Evolutionary conservation across 2,329 filamentous ascomycete genomes (phyloP).

Genomic region (Exophiala oligosperma): DNA sequence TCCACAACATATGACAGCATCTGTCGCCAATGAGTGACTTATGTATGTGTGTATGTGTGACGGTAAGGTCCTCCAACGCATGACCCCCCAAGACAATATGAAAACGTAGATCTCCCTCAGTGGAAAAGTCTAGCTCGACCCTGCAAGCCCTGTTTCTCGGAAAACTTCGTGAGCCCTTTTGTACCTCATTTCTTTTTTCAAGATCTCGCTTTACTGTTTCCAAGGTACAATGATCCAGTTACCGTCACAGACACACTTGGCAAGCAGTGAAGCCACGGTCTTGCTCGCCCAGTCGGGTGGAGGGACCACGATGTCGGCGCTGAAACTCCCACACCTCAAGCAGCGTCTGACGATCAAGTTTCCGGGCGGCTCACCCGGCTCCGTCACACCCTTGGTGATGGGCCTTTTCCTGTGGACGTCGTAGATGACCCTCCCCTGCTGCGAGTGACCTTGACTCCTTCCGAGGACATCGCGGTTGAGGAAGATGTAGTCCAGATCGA

Average conservation of each 20-base stretch:
- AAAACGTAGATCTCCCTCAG: no score
- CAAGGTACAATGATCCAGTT: conserved; percentile 26
- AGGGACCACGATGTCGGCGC: conserved; percentile 24
- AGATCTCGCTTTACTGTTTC: conserved; percentile 3
- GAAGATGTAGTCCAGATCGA: conserved; percentile 24
- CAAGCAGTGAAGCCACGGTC: conserved; percentile 19
- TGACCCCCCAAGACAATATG: no score
- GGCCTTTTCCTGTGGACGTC: conserved; percentile 28
- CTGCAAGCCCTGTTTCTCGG: no score
- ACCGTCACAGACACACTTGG: conserved; percentile 31
- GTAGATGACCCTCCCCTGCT: conserved; percentile 14
- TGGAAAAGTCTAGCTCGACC: no score
- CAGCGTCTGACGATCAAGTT: conserved; percentile 25
- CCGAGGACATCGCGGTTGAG: conserved; percentile 54
- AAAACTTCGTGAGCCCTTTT: not conserved
- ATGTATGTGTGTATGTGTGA: no score
- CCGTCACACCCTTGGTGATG: conserved; percentile 16
- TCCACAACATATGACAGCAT: no score
- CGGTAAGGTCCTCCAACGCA: no score
- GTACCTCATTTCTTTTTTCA: not conserved
- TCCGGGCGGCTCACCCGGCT: conserved; percentile 8
- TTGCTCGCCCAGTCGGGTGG: conserved; percentile 21
- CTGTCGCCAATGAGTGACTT: no score
- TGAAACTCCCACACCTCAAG: conserved; percentile 29
- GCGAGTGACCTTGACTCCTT: not conserved